phyloP scores from a whole-genome alignment of 176 grass and related monocot genomes.

The maize (Zea mays) region Zm-B73-REFERENCE-NAM-5.0 NC_050099.1:204936501-204937000 shows the following conservation, averaged over 20 bases:
- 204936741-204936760: not conserved
- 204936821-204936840: not conserved
- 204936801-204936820: not conserved
- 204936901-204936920: not conserved
- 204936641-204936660: not conserved
- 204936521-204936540: too few species aligned
- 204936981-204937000: not conserved
- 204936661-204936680: not conserved
- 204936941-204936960: not conserved
- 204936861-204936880: not conserved
- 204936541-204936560: too few species aligned
- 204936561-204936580: too few species aligned
- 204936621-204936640: not conserved
- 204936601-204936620: not conserved
- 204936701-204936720: not conserved
- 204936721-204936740: not conserved
- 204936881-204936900: slow-evolving; percentile 1
- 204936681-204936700: not conserved
- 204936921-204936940: not conserved
- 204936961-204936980: not conserved
- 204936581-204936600: not conserved
- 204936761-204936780: not conserved
- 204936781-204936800: not conserved
- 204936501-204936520: not conserved
- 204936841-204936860: too few species aligned